Percentiles rank a stretch among this genome's conserved stretches.
phyloP scores from a whole-genome alignment of 2,329 filamentous ascomycete species.

The Aspergillus tamarii region DNA sequence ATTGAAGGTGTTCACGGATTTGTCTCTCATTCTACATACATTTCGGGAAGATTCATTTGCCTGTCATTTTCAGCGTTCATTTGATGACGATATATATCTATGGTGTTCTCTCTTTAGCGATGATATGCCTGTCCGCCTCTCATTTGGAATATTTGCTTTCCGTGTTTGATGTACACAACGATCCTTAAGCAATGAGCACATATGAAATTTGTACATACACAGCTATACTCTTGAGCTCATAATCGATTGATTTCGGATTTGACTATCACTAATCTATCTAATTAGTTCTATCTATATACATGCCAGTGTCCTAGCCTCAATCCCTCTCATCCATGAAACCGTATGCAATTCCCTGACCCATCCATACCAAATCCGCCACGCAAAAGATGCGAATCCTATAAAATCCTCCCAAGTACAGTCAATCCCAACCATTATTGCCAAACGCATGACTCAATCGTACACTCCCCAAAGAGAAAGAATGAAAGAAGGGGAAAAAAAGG shows the following conservation, averaged over 20 bases:
- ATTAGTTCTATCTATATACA: constrained; percentile 1
- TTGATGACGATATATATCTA: constrained; percentile 5
- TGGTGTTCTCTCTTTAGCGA: constrained; percentile 6
- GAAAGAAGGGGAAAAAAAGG: too few relatives aligned
- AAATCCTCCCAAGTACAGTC: not conserved
- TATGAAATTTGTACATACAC: not conserved
- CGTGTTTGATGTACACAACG: not conserved
- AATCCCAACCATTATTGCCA: not conserved
- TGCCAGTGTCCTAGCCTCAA: not conserved
- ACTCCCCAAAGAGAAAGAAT: not conserved
- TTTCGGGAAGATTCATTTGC: not conserved
- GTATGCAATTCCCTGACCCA: not conserved
- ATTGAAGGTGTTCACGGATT: not conserved
- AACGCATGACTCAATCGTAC: not conserved
- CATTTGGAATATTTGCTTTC: not conserved
- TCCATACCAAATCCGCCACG: not conserved
- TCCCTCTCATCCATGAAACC: not conserved
- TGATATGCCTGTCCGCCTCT: not conserved
- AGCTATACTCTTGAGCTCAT: not conserved
- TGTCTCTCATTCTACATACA: constrained; percentile 7
- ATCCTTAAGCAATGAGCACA: not conserved
- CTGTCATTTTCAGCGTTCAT: constrained; percentile 6
- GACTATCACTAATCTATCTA: constrained; percentile 1
- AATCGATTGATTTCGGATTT: not conserved
- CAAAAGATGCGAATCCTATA: not conserved